These are phyloP conservation scores for Ceratocystis huliohia DNA, from an alignment of 2,329 filamentous ascomycete genomes.

Conservation along the genomic window DNA sequence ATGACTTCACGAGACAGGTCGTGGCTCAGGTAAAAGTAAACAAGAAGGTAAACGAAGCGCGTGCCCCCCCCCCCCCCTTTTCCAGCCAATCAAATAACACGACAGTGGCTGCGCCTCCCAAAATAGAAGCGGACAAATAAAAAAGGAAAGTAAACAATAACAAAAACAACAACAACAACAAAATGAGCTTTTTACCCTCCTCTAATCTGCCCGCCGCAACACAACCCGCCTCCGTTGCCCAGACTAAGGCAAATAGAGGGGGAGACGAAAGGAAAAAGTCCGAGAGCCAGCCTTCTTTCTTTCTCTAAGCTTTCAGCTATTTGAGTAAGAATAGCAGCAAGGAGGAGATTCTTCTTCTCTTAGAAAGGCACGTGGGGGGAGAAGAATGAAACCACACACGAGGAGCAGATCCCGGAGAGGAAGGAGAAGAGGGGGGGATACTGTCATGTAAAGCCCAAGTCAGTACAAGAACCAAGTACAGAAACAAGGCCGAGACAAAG, in stretches of 20 bases:
- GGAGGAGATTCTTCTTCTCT: background rate
- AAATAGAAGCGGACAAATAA: background rate
- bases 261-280: background rate
- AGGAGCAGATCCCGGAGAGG: background rate
- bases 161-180: background rate
- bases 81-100: background rate
- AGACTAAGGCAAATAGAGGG: background rate
- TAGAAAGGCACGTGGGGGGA: background rate
- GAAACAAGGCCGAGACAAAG: background rate
- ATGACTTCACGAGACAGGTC: background rate
- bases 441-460: background rate
- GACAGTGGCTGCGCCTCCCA: background rate
- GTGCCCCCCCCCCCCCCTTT: background rate
- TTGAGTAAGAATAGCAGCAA: background rate
- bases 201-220: no score
- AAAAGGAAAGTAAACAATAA: background rate
- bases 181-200: background rate
- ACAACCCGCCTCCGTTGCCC: no score
- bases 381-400: background rate
- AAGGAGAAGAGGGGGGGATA: background rate
- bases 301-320: background rate
- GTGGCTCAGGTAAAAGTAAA: background rate
- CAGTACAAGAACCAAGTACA: background rate
- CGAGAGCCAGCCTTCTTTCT: background rate
- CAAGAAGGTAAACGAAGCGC: background rate